phyloP scores from a whole-genome alignment of 139 green algal genomes.

The Chlorella sorokiniana region DNA sequence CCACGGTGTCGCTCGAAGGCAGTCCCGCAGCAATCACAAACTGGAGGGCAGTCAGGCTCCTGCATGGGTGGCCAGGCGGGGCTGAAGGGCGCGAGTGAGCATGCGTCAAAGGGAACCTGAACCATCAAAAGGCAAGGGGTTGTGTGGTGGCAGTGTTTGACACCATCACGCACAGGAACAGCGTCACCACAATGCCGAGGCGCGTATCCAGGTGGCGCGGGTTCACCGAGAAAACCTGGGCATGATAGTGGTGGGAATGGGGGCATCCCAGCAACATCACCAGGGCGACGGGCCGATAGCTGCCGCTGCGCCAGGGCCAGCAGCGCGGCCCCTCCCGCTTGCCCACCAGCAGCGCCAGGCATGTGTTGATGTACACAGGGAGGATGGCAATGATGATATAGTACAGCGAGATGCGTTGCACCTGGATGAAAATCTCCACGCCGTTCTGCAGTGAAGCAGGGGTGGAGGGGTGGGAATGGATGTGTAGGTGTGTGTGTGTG shows the following conservation, averaged over 20 bases:
- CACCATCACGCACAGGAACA: slow-evolving; percentile 29
- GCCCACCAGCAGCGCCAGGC: slow-evolving; percentile 32
- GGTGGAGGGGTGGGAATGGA: background rate
- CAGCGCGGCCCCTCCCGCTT: background rate
- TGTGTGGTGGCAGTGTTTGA: background rate
- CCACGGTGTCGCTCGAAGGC: slow-evolving; percentile 27
- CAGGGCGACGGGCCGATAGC: background rate
- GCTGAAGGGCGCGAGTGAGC: background rate
- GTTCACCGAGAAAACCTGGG: slow-evolving; percentile 22
- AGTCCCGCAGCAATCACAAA: slow-evolving; percentile 7
- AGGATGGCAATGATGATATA: slow-evolving; percentile 43
- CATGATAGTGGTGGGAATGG: background rate
- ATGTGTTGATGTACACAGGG: slow-evolving; percentile 34
- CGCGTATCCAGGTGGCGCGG: slow-evolving; percentile 36
- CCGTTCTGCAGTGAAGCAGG: background rate
- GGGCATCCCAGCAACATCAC: background rate
- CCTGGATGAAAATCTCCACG: slow-evolving; percentile 1
- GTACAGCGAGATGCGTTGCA: slow-evolving; percentile 11
- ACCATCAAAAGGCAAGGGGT: background rate
- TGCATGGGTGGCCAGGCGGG: background rate
- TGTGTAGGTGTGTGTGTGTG: no score
- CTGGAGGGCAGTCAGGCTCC: slow-evolving; percentile 21
- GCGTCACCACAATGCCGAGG: slow-evolving; percentile 42
- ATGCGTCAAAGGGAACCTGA: background rate
- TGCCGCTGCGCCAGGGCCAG: background rate